Evolutionary conservation across 1,284 basidiomycete species (phyloP), one percentile per base, ranked within the genome.

Genomic region (Amylostereum chailletii): DNA sequence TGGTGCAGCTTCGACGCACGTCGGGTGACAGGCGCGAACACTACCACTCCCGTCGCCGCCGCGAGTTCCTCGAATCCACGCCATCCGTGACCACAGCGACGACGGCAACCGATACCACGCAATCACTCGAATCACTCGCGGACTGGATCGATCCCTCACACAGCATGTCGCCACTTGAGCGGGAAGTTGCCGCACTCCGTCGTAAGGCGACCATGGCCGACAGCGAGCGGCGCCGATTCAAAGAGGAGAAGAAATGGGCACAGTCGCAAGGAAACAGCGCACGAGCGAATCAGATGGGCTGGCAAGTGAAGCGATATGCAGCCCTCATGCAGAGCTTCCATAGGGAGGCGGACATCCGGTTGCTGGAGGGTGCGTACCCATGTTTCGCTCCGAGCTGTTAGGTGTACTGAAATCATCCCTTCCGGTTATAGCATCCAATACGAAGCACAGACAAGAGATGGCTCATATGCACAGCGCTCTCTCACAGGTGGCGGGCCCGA

Each of bases 201-300:
- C 79, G 85, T 41, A 76, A 84, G 36, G 87, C 87, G 19, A 83
- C 83, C 27, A 66, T 88, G 50, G 87, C 88, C 27, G 88, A 89
- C 56, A 87, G 80, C 53, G 86, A 90, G 64, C 78, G 85, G 34
- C 74, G 87, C 43, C 73, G 86, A 49, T 87, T 81, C 68, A 86
- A 81, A 67, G 87, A 90, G 65, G 87, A 90, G 65, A 75, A 79
- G 58, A 87, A 90, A 62, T 90, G 87, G 87, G 87, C 87, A 2
- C 60, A 81, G 46, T 83, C 84, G 31, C 78, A 84, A 61, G 86
- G 86, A 0, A 88, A 90, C 61, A 58, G 68, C 41, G 80, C 83
- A 9, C 75, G 86, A 42, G 87, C 86, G 26, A 70, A 74, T 30
- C 82, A 90, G 68, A 79, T 90, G 71, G 80, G 79, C 56, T 88